Percentiles rank a stretch among this genome's conserved stretches.
Evolutionary conservation across 176 grass and related monocot species (phyloP).

Genomic region (Rhipidocladum racemiflorum): DNA sequence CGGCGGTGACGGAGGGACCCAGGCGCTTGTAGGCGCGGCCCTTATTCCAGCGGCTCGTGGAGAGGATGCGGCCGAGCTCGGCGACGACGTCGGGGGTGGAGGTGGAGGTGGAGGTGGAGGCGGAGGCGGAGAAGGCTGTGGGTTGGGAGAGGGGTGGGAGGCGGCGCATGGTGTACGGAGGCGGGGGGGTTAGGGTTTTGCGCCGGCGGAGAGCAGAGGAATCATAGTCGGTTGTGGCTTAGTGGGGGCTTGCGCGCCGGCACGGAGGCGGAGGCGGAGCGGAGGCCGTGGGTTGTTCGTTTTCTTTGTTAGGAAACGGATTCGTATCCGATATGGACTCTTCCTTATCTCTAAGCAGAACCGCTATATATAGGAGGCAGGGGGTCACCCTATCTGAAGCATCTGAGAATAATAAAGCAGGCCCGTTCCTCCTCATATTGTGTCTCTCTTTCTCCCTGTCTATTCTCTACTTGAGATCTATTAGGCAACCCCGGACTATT

Average conservation of each 20-base stretch:
- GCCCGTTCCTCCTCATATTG: no score
- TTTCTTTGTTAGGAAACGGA: no score
- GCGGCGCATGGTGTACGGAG: slow-evolving; percentile 30
- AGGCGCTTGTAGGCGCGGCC: slow-evolving; percentile 43
- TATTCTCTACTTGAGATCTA: no score
- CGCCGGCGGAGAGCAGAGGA: background rate
- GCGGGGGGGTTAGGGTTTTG: slow-evolving; percentile 43
- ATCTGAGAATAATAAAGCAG: no score
- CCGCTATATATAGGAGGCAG: no score
- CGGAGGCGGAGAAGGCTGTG: background rate
- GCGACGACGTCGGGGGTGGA: slow-evolving; percentile 33
- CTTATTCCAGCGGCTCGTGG: slow-evolving; percentile 56
- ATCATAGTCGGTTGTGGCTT: background rate
- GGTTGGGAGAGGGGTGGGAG: slow-evolving; percentile 21
- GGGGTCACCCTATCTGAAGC: no score
- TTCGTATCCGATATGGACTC: no score
- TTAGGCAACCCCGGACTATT: no score
- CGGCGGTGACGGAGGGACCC: slow-evolving; percentile 48
- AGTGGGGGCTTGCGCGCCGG: slow-evolving; percentile 31
- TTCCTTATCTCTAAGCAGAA: no score
- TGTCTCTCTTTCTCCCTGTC: no score
- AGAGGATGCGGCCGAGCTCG: slow-evolving; percentile 51
- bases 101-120: slow-evolving; percentile 22
- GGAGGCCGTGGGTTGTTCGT: background rate
- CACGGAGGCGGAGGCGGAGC: background rate